Base-by-base conservation (phyloP, 2,329 filamentous ascomycete genomes). In the Orbilia oligospora region DNA sequence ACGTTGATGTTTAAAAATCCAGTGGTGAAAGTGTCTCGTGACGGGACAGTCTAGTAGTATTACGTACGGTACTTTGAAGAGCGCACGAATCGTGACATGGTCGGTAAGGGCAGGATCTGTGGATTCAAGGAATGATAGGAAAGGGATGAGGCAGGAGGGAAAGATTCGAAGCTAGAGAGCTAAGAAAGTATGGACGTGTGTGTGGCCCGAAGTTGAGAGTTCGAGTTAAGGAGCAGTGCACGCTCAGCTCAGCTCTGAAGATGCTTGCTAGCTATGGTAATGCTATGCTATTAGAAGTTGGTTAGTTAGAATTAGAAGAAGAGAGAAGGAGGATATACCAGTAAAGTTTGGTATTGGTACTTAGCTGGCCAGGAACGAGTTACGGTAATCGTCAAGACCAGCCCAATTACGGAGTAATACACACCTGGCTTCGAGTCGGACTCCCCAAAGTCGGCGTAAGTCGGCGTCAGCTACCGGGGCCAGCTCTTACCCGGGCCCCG, bases 1-100 rank as follows among this genome's bases (percentile, higher is more conserved):
- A 24, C 71, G 72, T 66, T 61, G 56, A 61, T 41, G 56, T 61
- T 36, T 44, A 20, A 61, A 36, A 36, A 41, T 41, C n/a, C 36
- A 41, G 8, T 20, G 58, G 49, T 63, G 38, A 75, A 75, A 70
- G 73, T 65, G 80, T 76, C 73, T 80, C 80, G 65, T 76, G 49
- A 65, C 51, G 48, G 80, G 77, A 78, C 63, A 80, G 82, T 79
- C 73, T 80, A 79, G 76, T 10, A 58, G 79, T 33, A 51, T 41
- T 56, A 87, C 89, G 83, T 87, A 91, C 89, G 89, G 86, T 90
- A 91, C 84, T 91, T 91, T 84, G 89, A 91, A 85, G 89, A 87
- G 85, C 89, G 88, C 84, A 91, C 89, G 84, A 91, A 91, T 84
- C 89, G 89, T 77, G 73, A 77, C 75, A 78, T 78, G 58, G 53